phyloP scores from a whole-genome alignment of 805 yeast genomes.

The Metschnikowia lachancei region DNA sequence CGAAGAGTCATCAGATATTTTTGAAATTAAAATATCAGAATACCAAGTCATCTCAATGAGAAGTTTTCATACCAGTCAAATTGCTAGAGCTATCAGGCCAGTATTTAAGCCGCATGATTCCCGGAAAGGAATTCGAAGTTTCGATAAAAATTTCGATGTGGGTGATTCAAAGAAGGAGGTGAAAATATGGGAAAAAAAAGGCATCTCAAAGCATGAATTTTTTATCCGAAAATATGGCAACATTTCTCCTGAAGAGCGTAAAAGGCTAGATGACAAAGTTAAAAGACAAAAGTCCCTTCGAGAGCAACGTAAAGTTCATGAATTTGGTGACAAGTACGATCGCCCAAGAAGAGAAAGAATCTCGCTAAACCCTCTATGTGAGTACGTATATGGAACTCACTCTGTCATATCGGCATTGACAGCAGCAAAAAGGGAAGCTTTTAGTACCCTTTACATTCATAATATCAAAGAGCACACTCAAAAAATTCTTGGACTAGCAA shows the following conservation, averaged over 20 bases:
- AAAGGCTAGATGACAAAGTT: slow-evolving; percentile 30
- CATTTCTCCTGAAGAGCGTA: slow-evolving; percentile 50
- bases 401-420: slow-evolving; percentile 69
- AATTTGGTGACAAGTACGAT: slow-evolving; percentile 16
- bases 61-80: slow-evolving; percentile 14
- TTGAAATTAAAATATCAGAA: neutral
- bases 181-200: slow-evolving; percentile 69
- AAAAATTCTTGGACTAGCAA: slow-evolving; percentile 49
- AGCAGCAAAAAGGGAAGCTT: slow-evolving; percentile 52
- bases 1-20: neutral
- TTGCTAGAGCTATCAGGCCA: slow-evolving; percentile 11
- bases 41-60: slow-evolving; percentile 7
- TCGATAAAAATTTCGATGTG: slow-evolving; percentile 48
- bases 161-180: slow-evolving; percentile 18
- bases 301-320: slow-evolving; percentile 24
- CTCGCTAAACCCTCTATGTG: slow-evolving; percentile 48
- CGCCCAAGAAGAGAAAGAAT: slow-evolving; percentile 11
- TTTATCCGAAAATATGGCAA: slow-evolving; percentile 64
- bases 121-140: slow-evolving; percentile 12
- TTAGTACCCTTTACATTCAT: slow-evolving; percentile 50
- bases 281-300: slow-evolving; percentile 31
- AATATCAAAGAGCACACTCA: slow-evolving; percentile 33
- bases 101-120: slow-evolving; percentile 13
- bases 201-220: slow-evolving; percentile 59
- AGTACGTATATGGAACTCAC: slow-evolving; percentile 74